Conservation (phyloP, 2,329 filamentous ascomycete genomes). For the Elsinoe fawcettii region DNA sequence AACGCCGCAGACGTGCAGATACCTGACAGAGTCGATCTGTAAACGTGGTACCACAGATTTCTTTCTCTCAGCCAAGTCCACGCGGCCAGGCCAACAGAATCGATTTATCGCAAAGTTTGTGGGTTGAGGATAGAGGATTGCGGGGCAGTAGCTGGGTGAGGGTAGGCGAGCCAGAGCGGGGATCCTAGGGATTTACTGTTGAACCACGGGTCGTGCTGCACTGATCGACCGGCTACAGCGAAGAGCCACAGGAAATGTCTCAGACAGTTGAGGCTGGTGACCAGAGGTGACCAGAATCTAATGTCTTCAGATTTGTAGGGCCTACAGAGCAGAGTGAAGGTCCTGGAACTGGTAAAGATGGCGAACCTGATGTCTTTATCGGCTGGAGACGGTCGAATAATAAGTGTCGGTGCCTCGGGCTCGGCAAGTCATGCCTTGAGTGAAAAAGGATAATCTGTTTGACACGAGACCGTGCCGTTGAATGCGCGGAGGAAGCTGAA, state of each 20-base stretch:
- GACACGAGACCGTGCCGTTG: constrained; percentile 3
- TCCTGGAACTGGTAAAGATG: not conserved
- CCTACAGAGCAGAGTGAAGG: not conserved
- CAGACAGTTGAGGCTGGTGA: constrained; percentile 9
- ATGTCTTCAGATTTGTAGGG: not conserved
- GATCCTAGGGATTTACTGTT: not conserved
- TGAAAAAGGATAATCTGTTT: not conserved
- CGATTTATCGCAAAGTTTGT: not conserved
- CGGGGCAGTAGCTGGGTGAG: not conserved
- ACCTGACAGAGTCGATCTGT: not conserved
- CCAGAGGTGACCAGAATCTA: not conserved
- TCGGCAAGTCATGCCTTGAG: constrained; percentile 3
- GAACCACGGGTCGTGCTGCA: constrained; percentile 13
- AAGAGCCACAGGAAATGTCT: constrained; percentile 14
- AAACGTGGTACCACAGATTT: constrained; percentile 12
- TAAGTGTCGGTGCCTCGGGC: constrained; percentile 1
- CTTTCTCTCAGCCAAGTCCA: not conserved
- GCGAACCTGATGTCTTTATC: not conserved
- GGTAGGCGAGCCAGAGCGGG: constrained; percentile 2
- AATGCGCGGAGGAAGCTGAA: not conserved
- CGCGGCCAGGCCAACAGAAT: not conserved
- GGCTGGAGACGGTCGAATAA: not conserved
- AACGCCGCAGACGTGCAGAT: constrained; percentile 1
- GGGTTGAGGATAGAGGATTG: constrained; percentile 3
- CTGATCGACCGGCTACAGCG: constrained; percentile 12